phyloP scores from a whole-genome alignment of 805 yeast species.

The Ascoidea asiatica region DNA sequence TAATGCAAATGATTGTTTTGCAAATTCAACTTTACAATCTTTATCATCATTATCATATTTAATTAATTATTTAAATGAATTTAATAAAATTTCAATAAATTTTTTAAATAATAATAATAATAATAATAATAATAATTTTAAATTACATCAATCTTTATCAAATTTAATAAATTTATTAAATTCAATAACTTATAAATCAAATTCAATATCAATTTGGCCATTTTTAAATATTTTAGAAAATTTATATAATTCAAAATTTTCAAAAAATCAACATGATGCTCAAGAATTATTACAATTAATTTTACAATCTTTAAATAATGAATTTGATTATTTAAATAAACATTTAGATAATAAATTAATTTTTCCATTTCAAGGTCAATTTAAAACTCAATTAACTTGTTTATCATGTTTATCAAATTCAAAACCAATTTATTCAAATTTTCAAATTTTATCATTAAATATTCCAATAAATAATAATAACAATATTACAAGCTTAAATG shows the following conservation, averaged over 20 bases:
- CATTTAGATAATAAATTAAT: slow-evolving; percentile 3
- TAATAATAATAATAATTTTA: slow-evolving; percentile 17
- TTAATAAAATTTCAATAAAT: slow-evolving; percentile 12
- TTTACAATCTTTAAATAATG: slow-evolving; percentile 65
- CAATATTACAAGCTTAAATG: slow-evolving; percentile 22
- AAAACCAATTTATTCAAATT: slow-evolving; percentile 40
- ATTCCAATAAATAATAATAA: slow-evolving; percentile 49
- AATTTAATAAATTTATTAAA: slow-evolving; percentile 42
- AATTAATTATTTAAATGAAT: slow-evolving; percentile 36
- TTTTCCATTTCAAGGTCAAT: slow-evolving; percentile 62
- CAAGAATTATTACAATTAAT: slow-evolving; percentile 80
- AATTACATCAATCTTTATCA: slow-evolving; percentile 46
- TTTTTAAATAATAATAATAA: slow-evolving; percentile 4
- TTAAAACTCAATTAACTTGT: slow-evolving; percentile 59
- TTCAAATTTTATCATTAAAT: slow-evolving; percentile 48
- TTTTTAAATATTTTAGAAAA: slow-evolving; percentile 59
- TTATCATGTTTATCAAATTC: slow-evolving; percentile 53
- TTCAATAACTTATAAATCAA: slow-evolving; percentile 38
- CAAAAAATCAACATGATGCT: slow-evolving; percentile 85
- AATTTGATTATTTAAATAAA: slow-evolving; percentile 18
- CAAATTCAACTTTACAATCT: slow-evolving; percentile 80
- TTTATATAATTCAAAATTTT: slow-evolving; percentile 59
- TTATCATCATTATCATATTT: slow-evolving; percentile 48
- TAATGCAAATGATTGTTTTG: slow-evolving; percentile 81
- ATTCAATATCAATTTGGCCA: slow-evolving; percentile 64